A percentile compares a stretch with the other conserved stretches of the same genome.
Evolutionary conservation across 257 asterid species (phyloP).

Genomic region (Capsicum pubescens): DNA sequence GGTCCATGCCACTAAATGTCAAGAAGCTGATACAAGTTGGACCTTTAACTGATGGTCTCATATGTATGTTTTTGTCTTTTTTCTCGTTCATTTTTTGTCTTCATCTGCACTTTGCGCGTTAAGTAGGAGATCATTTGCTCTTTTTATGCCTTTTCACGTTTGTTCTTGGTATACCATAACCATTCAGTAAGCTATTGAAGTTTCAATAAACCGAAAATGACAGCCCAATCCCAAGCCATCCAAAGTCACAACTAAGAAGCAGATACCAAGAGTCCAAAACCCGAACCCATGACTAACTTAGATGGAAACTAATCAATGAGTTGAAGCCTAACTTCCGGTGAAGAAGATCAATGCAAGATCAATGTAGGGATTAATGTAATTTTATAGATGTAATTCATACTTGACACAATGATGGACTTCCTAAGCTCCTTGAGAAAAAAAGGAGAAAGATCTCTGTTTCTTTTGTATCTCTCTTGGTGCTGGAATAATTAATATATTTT

Average conservation of each 20-base stretch:
- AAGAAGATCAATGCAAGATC: background rate
- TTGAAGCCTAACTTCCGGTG: background rate
- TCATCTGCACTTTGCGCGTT: too few species aligned
- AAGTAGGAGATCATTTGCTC: too few species aligned
- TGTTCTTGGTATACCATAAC: too few species aligned
- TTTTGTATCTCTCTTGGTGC: slow-evolving; percentile 10
- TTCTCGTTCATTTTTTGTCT: too few species aligned
- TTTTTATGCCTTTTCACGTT: too few species aligned
- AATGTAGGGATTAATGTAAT: slow-evolving; percentile 9
- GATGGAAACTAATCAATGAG: background rate
- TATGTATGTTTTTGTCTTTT: too few species aligned
- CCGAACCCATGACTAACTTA: background rate
- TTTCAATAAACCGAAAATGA: too few species aligned
- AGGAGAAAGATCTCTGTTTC: background rate
- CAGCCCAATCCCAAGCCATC: too few species aligned
- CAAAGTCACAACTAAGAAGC: background rate
- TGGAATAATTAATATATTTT: background rate
- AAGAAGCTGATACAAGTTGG: too few species aligned
- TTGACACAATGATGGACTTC: slow-evolving; percentile 7
- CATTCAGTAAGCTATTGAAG: too few species aligned
- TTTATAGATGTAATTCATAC: background rate
- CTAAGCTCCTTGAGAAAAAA: slow-evolving; percentile 21
- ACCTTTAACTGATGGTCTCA: too few species aligned
- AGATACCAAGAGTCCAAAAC: slow-evolving; percentile 9
- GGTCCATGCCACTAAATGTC: too few species aligned